Evolutionary conservation across 2,329 filamentous ascomycete genomes (phyloP).

Genomic region (Trichoderma oligosporum): DNA sequence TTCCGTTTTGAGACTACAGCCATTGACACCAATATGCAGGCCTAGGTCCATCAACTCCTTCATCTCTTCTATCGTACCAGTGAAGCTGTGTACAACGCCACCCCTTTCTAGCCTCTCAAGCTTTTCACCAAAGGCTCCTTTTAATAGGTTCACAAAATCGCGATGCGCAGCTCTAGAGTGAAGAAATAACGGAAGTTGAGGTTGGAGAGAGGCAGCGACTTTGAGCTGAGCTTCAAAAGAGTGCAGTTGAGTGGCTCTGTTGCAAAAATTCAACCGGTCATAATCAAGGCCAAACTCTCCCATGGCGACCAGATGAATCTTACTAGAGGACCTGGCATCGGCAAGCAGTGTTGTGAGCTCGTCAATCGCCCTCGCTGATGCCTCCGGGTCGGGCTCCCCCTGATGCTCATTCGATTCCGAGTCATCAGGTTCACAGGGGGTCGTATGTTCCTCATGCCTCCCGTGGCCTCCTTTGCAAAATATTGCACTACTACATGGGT

Average conservation of each 20-base stretch:
- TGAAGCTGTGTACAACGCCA: slow-evolving; percentile 93
- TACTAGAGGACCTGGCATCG: slow-evolving; percentile 48
- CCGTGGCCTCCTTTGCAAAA: slow-evolving; percentile 56
- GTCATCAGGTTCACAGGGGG: slow-evolving; percentile 53
- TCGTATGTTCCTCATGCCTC: slow-evolving; percentile 36
- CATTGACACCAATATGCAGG: slow-evolving; percentile 91
- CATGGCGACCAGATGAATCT: slow-evolving; percentile 64
- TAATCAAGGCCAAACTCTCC: slow-evolving; percentile 97
- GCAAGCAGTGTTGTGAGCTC: slow-evolving; percentile 63
- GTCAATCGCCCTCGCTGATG: slow-evolving; percentile 49
- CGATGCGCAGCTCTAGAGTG: slow-evolving; percentile 83
- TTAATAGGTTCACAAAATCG: slow-evolving; percentile 75
- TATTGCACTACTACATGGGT: slow-evolving; percentile 80
- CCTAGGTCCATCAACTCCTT: slow-evolving; percentile 72
- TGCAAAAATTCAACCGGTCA: slow-evolving; percentile 80
- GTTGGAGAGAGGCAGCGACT: slow-evolving; percentile 63
- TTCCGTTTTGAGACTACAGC: slow-evolving; percentile 90
- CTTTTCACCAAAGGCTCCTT: slow-evolving; percentile 51
- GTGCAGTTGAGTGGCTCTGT: slow-evolving; percentile 73
- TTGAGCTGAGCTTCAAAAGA: slow-evolving; percentile 82
- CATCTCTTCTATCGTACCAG: slow-evolving; percentile 83
- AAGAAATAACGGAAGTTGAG: slow-evolving; percentile 83
- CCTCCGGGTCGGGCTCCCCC: slow-evolving; percentile 41
- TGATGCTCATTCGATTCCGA: slow-evolving; percentile 48
- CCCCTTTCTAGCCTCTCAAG: slow-evolving; percentile 66